phyloP scores from a whole-genome alignment of 441 rosid genomes.

The Croton laevigatus region DNA sequence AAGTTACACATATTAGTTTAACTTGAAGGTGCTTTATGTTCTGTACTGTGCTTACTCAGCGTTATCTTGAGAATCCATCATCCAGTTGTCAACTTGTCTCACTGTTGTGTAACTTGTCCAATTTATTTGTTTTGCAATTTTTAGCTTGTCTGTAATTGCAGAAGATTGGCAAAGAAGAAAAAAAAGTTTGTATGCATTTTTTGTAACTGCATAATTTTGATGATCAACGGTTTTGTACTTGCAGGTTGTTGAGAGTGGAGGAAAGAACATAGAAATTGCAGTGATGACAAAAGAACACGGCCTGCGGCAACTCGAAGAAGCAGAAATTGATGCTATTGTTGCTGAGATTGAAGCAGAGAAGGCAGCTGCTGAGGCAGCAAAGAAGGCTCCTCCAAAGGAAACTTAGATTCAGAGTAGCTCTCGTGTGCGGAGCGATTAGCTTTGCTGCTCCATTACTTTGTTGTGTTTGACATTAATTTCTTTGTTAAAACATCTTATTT shows the following conservation, averaged over 20 bases:
- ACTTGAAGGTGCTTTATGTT: not conserved
- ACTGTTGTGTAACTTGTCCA: not conserved
- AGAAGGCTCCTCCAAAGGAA: slow-evolving; percentile 66
- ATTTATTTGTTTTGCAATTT: not conserved
- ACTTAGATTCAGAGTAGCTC: slow-evolving; percentile 5
- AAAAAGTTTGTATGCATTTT: not conserved
- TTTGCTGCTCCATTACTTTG: not conserved
- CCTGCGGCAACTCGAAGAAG: slow-evolving; percentile 80
- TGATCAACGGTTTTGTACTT: not conserved
- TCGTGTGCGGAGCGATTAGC: slow-evolving; percentile 1
- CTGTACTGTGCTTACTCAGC: not conserved
- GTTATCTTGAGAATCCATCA: not conserved
- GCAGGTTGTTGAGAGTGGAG: slow-evolving; percentile 96
- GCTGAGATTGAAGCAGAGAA: slow-evolving; percentile 94
- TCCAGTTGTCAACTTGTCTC: not conserved
- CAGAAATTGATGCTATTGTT: slow-evolving; percentile 82
- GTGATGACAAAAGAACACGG: slow-evolving; percentile 78
- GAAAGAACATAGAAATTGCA: slow-evolving; percentile 95
- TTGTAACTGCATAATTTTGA: not conserved
- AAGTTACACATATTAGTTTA: not conserved
- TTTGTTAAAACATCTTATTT: not conserved
- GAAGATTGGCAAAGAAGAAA: not conserved
- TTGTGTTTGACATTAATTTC: not conserved
- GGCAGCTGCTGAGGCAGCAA: slow-evolving; percentile 93
- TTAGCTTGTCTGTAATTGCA: not conserved